phyloP scores from a whole-genome alignment of 2,329 filamentous ascomycete genomes.

The Tolypocladium nubicola region DNA sequence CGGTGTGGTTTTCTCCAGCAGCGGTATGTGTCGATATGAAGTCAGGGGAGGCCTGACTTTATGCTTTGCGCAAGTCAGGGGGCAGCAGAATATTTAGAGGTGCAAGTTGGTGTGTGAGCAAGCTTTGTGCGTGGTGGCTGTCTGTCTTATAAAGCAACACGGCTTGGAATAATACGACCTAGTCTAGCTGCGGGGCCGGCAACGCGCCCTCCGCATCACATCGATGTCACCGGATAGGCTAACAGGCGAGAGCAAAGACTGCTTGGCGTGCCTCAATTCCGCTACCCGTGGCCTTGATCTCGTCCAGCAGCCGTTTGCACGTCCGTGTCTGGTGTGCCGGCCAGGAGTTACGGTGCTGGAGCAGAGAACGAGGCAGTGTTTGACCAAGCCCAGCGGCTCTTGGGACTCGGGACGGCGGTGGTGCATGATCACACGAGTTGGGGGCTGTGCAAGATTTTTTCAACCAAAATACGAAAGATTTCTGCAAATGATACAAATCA shows the following conservation, averaged over 20 bases:
- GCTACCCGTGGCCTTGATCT: neutral
- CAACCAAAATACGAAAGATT: neutral
- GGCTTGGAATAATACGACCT: neutral
- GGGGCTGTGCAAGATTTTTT: neutral
- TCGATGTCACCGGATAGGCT: neutral
- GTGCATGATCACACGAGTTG: neutral
- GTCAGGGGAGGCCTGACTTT: neutral
- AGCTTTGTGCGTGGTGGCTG: neutral
- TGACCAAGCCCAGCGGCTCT: neutral
- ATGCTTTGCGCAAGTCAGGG: neutral
- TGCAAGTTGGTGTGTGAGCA: neutral
- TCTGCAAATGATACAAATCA: neutral
- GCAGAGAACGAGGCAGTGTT: neutral
- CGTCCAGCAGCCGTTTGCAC: neutral
- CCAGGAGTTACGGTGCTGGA: neutral
- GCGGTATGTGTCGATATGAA: neutral
- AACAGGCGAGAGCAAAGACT: neutral
- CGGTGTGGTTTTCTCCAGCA: neutral
- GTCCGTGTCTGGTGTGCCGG: neutral
- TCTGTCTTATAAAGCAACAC: neutral
- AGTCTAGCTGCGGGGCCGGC: neutral
- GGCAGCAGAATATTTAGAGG: neutral
- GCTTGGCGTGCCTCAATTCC: neutral
- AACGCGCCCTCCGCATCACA: neutral
- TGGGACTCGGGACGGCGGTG: neutral